Evolutionary conservation across 257 asterid species (phyloP).

Genomic region (Nicotiana tabacum): DNA sequence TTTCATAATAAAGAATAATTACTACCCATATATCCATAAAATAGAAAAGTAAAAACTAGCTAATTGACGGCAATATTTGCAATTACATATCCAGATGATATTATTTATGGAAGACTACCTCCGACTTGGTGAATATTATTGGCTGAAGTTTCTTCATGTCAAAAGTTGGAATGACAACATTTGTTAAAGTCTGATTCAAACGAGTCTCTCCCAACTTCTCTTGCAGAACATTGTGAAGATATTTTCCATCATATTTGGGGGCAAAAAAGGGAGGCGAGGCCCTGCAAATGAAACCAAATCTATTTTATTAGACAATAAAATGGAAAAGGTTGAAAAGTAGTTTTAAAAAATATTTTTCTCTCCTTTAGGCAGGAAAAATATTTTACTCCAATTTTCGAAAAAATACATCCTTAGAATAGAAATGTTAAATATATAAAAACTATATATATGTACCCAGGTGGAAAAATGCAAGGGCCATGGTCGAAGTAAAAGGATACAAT

Average conservation of each 20-base stretch:
- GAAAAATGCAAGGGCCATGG: conserved; percentile 46
- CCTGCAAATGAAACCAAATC: background rate
- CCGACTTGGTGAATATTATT: conserved; percentile 38
- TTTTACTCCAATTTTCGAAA: too few species aligned
- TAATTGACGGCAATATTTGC: background rate
- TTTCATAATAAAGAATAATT: background rate
- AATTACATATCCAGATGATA: background rate
- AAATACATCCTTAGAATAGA: too few species aligned
- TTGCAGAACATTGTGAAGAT: conserved; percentile 24
- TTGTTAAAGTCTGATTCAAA: conserved; percentile 44
- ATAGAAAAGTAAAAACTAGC: too few species aligned
- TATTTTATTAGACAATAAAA: too few species aligned
- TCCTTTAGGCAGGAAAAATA: too few species aligned
- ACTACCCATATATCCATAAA: background rate
- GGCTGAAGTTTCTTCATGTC: conserved; percentile 37
- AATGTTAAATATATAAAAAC: too few species aligned
- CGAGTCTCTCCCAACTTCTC: conserved; percentile 36
- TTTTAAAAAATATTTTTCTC: too few species aligned
- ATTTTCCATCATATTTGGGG: conserved; percentile 49
- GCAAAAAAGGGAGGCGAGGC: background rate
- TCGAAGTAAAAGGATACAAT: conserved; percentile 36
- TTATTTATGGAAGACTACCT: conserved; percentile 19
- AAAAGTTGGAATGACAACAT: conserved; percentile 50
- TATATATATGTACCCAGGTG: conserved; percentile 7
- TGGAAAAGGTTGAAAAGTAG: too few species aligned